A percentile compares a stretch with the other conserved stretches of the same genome.
phyloP scores from a whole-genome alignment of 225 moss, liverwort and hornwort genomes.

The Neckera pumila region DNA sequence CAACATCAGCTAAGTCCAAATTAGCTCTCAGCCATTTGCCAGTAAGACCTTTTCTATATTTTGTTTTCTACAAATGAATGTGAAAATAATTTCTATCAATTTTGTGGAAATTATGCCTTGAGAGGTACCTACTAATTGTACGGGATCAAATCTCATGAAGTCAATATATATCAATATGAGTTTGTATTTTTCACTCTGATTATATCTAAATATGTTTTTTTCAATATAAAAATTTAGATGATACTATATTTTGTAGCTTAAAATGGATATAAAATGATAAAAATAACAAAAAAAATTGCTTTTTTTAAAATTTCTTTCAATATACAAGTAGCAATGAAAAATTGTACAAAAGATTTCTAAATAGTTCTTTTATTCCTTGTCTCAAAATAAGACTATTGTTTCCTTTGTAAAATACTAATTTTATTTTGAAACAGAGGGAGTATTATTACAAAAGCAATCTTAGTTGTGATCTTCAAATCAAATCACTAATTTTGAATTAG shows the following conservation, averaged over 20 bases:
- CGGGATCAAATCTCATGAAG: background rate
- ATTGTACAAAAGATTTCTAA: background rate
- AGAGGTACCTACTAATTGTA: fast-evolving
- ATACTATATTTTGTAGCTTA: fast-evolving
- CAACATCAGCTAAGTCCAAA: no score
- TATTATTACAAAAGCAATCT: background rate
- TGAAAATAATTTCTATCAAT: background rate
- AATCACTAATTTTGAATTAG: fast-evolving
- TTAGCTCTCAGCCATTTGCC: fast-evolving
- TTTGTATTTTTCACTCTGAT: background rate
- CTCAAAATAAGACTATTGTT: no score
- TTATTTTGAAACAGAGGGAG: no score
- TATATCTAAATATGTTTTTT: no score
- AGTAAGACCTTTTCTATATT: background rate
- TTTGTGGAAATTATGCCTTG: fast-evolving
- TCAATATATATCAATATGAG: fast-evolving
- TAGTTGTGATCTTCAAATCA: background rate
- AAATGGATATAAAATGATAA: background rate
- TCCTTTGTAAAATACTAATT: no score
- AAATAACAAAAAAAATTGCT: fast-evolving
- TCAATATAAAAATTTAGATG: background rate
- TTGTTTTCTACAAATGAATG: background rate
- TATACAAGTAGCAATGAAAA: background rate
- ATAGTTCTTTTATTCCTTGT: fast-evolving
- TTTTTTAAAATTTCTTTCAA: background rate